Base-by-base conservation (phyloP, 2,329 filamentous ascomycete species). In the Colletotrichum chrysophilum region DNA sequence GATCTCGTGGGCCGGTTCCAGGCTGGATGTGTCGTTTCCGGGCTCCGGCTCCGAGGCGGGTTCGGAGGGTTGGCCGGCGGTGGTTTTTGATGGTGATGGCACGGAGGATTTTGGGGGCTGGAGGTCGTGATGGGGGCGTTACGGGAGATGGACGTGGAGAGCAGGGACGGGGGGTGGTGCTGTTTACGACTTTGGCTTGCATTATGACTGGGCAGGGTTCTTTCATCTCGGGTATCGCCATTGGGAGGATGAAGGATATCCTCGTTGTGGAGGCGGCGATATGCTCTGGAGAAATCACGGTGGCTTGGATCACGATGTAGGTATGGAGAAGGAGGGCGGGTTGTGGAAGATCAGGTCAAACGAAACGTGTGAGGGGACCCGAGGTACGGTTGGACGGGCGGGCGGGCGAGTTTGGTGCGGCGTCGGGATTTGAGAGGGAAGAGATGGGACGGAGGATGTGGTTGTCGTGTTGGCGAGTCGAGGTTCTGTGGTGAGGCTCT, bases 321-420 rank as follows among this genome's bases (percentile, higher is more conserved):
- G n/a, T n/a, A n/a, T n/a, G 43, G 43, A 52, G 43, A 52, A 10
- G 43, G n/a, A 24, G 21, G 28, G 24, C 18, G 30, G 34, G 3
- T n/a, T 5, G 13, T 26, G 26, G 13, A n/a, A 76, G 60, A 76
- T 76, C 74, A 76, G 74, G 74, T 65, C 70, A 76, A 76, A 76
- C 74, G 61, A 76, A 76, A 74, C 74, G 26, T 76, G 71, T 76
- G 73, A 68, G 70, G 70, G 30, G 52, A 58, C 36, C 14, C 60
- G 61, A 71, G 69, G 24, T 48, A 60, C 38, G 68, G 36, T 32
- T 30, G 66, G 32, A 68, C 16, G 66, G 32, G 48, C 16, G 66
- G 32, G 48, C 16, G 30, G 18, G 26, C 24, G 24, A 58, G 21
- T 26, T 26, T 64, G 21, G 28, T 21, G 32, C 32, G 52, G 43